Base-by-base conservation (phyloP, 2,329 filamentous ascomycete species). In the Aspergillus tanneri region DNA sequence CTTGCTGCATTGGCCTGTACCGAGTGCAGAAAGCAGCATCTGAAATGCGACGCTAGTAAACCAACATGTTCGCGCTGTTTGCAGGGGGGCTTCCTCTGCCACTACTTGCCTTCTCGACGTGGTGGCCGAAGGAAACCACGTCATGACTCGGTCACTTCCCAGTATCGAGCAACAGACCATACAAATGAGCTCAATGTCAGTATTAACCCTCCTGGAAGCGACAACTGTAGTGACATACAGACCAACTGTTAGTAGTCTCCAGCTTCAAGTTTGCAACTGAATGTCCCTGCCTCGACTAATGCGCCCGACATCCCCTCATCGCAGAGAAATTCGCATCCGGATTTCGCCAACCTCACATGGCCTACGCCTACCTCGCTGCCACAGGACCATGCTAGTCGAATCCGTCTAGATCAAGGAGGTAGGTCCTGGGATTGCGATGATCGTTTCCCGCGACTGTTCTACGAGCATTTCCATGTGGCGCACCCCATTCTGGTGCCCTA, bases 71-170 rank as follows among this genome's bases (percentile, higher is more conserved):
- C 79, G 27, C 81, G 87, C 41, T 90, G 87, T 66, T 67, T 72
- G 21, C 69, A 73, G 34, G 77, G 78, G 49, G 77, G 77, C 42
- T 71, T 77, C 12, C 75, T 82, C 41, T 90, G 87, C 63, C 69
- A 82, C 59, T 90, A 88, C 65, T 77, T 88, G 44, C 81, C 84
- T 36, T 89, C 85, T n/a, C 81, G 86, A 28, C 80, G 86, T 7
- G 81, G 81, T 4, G 73, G 78, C 19, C 75, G 73, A 57, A 72
- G 67, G 44, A 70, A 69, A 56, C 46, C 57, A 32, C 60, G 59
- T 53, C 56, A 61, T 47, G 43, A 37, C 28, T 10, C 39, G 4
- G 34, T 16, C 3, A n/a, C 16, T 5, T 42, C 39, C 19, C 27
- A 25, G 19, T 34, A 34, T 19, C 30, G 19, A 11, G 19, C 30